Conservation (phyloP, 75 land plant genomes). For the Cupressus sempervirens region DNA sequence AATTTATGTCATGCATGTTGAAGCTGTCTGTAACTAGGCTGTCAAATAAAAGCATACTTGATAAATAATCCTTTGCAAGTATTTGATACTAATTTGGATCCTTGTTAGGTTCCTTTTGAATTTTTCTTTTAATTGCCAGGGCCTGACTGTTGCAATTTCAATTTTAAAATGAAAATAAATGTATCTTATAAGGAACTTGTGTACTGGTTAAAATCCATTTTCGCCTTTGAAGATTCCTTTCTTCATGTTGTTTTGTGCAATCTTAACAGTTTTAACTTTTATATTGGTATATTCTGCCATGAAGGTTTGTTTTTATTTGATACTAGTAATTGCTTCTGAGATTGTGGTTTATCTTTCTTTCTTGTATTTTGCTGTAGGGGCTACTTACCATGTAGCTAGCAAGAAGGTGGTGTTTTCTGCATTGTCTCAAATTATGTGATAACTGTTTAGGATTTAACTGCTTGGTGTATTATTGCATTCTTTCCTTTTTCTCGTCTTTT, state of each 20-base stretch:
- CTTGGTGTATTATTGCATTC: too few relatives aligned
- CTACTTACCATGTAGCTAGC: background rate
- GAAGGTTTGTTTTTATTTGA: background rate
- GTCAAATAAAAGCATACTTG: background rate
- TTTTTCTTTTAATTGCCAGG: background rate
- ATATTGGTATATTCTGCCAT: too few relatives aligned
- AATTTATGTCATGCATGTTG: background rate
- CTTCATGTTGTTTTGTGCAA: too few relatives aligned
- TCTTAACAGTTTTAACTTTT: too few relatives aligned
- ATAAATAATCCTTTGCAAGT: background rate
- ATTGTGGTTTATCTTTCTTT: background rate
- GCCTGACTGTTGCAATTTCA: background rate
- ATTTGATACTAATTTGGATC: background rate
- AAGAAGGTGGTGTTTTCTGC: too few relatives aligned
- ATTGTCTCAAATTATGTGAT: too few relatives aligned
- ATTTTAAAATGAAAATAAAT: background rate
- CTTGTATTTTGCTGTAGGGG: background rate
- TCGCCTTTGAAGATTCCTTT: background rate
- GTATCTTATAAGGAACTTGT: background rate
- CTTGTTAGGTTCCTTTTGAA: background rate
- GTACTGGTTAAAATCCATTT: too few relatives aligned
- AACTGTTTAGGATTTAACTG: too few relatives aligned
- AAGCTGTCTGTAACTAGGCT: background rate
- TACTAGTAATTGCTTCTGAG: background rate
- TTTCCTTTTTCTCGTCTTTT: background rate